Conservation (phyloP, 2,329 filamentous ascomycete genomes). For the Blastomyces gilchristii region DNA sequence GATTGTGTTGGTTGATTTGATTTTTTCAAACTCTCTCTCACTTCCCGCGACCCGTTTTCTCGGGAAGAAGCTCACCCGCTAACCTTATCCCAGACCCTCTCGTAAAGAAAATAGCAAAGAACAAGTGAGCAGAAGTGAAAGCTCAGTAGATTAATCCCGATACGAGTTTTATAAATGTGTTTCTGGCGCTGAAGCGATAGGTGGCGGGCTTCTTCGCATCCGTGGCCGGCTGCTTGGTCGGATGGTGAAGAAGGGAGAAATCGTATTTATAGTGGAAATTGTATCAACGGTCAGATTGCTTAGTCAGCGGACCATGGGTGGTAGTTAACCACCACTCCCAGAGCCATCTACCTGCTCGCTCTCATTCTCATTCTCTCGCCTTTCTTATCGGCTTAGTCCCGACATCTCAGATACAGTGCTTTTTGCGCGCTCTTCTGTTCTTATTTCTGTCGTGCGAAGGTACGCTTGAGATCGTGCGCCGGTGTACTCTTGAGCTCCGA, state of each 20-base stretch:
- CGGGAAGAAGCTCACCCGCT: neutral
- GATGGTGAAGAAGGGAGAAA: slow-evolving; percentile 17
- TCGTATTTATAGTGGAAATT: slow-evolving; percentile 17
- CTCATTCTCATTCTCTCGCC: too few relatives aligned
- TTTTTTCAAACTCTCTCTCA: neutral
- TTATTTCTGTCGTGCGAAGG: neutral
- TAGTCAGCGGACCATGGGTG: slow-evolving; percentile 11
- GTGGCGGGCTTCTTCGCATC: slow-evolving; percentile 4
- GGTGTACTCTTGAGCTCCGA: neutral
- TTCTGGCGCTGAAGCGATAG: slow-evolving; percentile 6
- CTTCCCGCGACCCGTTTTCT: too few relatives aligned
- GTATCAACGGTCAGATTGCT: slow-evolving; percentile 10
- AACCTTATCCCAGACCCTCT: neutral
- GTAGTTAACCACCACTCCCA: too few relatives aligned
- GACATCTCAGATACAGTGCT: neutral
- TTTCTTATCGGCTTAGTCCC: too few relatives aligned
- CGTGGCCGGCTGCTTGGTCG: slow-evolving; percentile 6
- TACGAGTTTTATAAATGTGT: slow-evolving; percentile 5
- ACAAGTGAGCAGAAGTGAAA: neutral
- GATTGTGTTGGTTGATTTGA: neutral
- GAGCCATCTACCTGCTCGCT: too few relatives aligned
- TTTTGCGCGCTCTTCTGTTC: neutral
- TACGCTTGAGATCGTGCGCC: neutral
- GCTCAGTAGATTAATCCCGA: slow-evolving; percentile 1
- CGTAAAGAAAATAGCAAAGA: neutral